Evolutionary conservation across 805 yeast genomes (phyloP).

Genomic region (Candida hispaniensis): DNA sequence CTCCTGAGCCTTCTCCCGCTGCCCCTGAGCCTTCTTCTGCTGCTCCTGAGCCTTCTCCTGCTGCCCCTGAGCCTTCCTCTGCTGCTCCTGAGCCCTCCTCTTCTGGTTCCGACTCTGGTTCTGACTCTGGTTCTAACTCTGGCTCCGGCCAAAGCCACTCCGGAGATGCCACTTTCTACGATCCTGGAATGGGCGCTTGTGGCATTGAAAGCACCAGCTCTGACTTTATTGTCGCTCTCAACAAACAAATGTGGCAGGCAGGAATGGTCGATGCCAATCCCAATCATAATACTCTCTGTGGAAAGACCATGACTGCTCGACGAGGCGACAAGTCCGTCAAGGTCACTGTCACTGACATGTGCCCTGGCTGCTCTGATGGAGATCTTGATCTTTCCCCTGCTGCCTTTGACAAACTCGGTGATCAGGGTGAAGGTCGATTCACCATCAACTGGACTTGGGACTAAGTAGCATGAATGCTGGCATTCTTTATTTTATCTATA

Average conservation of each 20-base stretch:
- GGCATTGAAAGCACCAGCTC: constrained; percentile 37
- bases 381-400: constrained; percentile 52
- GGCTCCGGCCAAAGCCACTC: constrained; percentile 18
- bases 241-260: constrained; percentile 35
- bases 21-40: constrained; percentile 3
- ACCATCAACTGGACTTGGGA: constrained; percentile 39
- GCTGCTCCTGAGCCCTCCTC: constrained; percentile 11
- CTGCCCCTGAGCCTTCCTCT: constrained; percentile 4
- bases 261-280: constrained; percentile 35
- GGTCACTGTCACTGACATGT: constrained; percentile 48
- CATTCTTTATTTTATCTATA: no score
- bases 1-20: constrained; percentile 11
- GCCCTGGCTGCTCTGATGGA: constrained; percentile 42
- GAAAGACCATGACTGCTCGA: constrained; percentile 39
- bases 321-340: constrained; percentile 42
- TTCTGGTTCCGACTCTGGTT: constrained; percentile 14
- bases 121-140: constrained; percentile 4
- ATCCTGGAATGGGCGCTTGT: constrained; percentile 41
- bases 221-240: constrained; percentile 47
- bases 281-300: constrained; percentile 37
- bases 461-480: no score
- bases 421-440: constrained; percentile 43
- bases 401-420: constrained; percentile 45
- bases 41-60: constrained; percentile 6
- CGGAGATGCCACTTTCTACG: constrained; percentile 23